Base-by-base conservation (phyloP, 2,329 filamentous ascomycete species). In the Neonectria coccinea region DNA sequence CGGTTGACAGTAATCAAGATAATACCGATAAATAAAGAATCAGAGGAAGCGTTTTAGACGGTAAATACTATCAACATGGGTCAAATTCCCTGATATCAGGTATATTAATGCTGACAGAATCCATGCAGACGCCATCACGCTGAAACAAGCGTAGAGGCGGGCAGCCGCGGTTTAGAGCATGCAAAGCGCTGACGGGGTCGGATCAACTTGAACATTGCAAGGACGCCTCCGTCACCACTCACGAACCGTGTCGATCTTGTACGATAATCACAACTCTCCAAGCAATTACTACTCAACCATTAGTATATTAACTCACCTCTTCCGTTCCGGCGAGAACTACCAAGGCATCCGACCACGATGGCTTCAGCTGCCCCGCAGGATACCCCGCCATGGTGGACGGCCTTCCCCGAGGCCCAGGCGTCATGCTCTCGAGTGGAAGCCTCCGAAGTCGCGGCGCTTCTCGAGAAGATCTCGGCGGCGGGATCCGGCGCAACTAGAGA, bases 321-420 rank as follows among this genome's bases (percentile, higher is more conserved):
- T 22, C 1, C n/a, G 9, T 8, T 9, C 14, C 36, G 18, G 18
- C 18, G 7, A 12, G 22, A 62, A 25, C 8, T 22, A 14, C 11
- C 18, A 9, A n/a, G 36, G 18, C 27, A 51, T n/a, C 12, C 11
- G 9, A 56, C 25, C 27, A 36, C 27, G 31, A 74, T 74, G 72
- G 47, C 64, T 59, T 67, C 67, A n/a, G 64, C 60, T 68, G 65
- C 67, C 67, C 72, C 67, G 62, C 69, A 73, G 11, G 65, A 73
- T 27, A 56, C 68, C 48, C 62, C 70, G 61, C 72, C 73, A 14
- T 83, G 81, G 81, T 82, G 77, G 76, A 73, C 77, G 14, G 75
- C 74, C 1, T 82, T 84, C 57, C 83, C 83, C 2, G 78, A 82
- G 29, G 79, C 82, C n/a, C 74, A 74, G 59, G 77, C 83, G 22